Evolutionary conservation across 805 yeast species (phyloP), one percentile per base, ranked within the genome.

Genomic region (Cyberlindnera saturnus): DNA sequence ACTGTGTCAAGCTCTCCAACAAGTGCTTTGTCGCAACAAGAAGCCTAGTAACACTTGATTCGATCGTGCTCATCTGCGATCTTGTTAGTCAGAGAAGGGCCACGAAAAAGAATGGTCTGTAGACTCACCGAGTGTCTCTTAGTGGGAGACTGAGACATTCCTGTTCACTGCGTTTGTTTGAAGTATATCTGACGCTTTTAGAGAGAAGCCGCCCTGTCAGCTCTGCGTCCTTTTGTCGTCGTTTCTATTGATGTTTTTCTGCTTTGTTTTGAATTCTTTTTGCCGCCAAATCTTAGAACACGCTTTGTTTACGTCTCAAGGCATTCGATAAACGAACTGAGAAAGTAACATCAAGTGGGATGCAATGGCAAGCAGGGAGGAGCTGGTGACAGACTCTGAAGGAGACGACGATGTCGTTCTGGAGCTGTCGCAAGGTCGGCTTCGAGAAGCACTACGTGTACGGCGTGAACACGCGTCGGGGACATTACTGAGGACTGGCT

Each of bases 21-120:
- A 91, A 69, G 45, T 86, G 89, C 56, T 91, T 91, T 0, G 98
- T 89, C 1, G 95, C 84, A 32, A 90, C 90, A 36, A 93, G 71
- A 20, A 91, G 71, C 47, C 88, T 65, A 16, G 95, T 78, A 36
- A 85, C 86, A 53, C 90, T 76, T 38, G 89, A 77, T 57, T 87
- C 96, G 40, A 83, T 81, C 9, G 90, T 77, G 46, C 71, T 67
- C 65, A 61, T 55, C 52, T 53, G 46, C 17, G 15, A 32, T 37
- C 20, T 30, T 28, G 53, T 48, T 46, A 48, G 48, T 42, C 17
- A 3, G 5, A 10, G 29, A 13, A 15, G 1, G 9, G 20, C 13
- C 8, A 9, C 14, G 2, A 20, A 14, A 5, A 20, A 2, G 3
- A 15, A 32, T 7, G 28, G 13, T 6, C 35, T 16, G 40, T 15